Evolutionary conservation across 176 grass and related monocot species (phyloP).

Genomic region (Oryza brachyantha): DNA sequence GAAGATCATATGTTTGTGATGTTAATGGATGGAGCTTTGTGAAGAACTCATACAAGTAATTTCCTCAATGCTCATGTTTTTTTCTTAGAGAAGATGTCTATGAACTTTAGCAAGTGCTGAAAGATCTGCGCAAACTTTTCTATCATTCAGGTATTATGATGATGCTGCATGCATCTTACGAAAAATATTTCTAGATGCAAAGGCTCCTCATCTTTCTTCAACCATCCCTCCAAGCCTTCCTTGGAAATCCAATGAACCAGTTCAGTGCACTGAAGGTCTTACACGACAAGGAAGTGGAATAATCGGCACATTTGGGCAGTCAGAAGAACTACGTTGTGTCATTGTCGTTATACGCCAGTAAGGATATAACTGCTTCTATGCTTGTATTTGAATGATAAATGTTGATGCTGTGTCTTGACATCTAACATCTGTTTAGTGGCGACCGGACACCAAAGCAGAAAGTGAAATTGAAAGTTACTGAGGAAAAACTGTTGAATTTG

Average conservation of each 20-base stretch:
- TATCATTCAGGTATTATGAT: constrained; percentile 78
- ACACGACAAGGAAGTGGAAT: constrained; percentile 89
- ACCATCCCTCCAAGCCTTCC: constrained; percentile 90
- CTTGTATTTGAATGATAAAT: neutral
- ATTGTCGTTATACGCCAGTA: constrained; percentile 98
- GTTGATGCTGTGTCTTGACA: constrained; percentile 28
- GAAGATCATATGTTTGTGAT: constrained; percentile 97
- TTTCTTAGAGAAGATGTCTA: neutral
- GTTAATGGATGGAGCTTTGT: constrained; percentile 99
- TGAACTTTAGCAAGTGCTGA: constrained; percentile 16
- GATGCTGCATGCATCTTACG: constrained; percentile 96
- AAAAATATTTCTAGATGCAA: constrained; percentile 99
- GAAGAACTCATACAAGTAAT: constrained; percentile 96
- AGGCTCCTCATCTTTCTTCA: constrained; percentile 97
- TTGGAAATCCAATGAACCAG: constrained; percentile 79
- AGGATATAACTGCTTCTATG: constrained; percentile 36
- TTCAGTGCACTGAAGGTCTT: constrained; percentile 69
- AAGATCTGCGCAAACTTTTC: constrained; percentile 4
- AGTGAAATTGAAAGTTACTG: constrained; percentile 95
- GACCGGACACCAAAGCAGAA: constrained; percentile 99
- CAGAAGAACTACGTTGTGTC: constrained; percentile 92
- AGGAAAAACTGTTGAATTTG: constrained; percentile 98
- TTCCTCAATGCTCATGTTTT: constrained; percentile 7
- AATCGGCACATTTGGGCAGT: constrained; percentile 96
- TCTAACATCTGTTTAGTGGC: constrained; percentile 55